Base-by-base conservation (phyloP, 2,329 filamentous ascomycete genomes). In the Penicillium occitanis region DNA sequence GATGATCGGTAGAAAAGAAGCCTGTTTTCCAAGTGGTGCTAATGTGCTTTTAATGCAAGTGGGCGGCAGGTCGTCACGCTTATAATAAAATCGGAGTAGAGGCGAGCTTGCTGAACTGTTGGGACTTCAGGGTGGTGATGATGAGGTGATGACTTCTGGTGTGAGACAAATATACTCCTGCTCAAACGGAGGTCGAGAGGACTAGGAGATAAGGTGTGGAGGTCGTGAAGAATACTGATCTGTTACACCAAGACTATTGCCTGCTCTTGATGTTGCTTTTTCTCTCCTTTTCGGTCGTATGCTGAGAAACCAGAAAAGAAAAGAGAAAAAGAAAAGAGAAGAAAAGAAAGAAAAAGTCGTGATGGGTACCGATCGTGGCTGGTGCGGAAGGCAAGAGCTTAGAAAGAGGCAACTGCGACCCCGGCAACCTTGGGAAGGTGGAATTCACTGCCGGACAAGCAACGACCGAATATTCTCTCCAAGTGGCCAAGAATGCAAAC, bases 401-500 rank as follows among this genome's bases (percentile, higher is more conserved):
- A 19, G 13, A 58, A 63, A 58, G n/a, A 17, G 62, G 62, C 62
- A 63, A 64, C n/a, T 57, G 61, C 61, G 61, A 63, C 35, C 25
- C 61, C 35, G 50, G 14, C 37, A 58, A 17, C 48, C 22, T 50
- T 50, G 35, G 11, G 13, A 22, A 37, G 28, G 11, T 46, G 40
- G 40, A 61, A 30, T 8, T 37, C 10, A 33, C n/a, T 22, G 19
- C 40, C 37, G 35, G 25, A 42, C 19, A 59, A 59, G 35, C 57
- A 59, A 44, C 19, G 37, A 22, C 13, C 30, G 53, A 57, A 37
- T 57, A 25, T 57, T 37, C 30, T 37, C 30, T 14, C 50, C 14
- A 25, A 33, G 7, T 4, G 11, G 13, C 46, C 46, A 25, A 25
- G 25, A 25, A 25, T 35, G n/a, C 30, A 22, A 57, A 22, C 11